Evolutionary conservation across 2,329 filamentous ascomycete genomes (phyloP).

Genomic region (Paracorniculantispora psalliotae): DNA sequence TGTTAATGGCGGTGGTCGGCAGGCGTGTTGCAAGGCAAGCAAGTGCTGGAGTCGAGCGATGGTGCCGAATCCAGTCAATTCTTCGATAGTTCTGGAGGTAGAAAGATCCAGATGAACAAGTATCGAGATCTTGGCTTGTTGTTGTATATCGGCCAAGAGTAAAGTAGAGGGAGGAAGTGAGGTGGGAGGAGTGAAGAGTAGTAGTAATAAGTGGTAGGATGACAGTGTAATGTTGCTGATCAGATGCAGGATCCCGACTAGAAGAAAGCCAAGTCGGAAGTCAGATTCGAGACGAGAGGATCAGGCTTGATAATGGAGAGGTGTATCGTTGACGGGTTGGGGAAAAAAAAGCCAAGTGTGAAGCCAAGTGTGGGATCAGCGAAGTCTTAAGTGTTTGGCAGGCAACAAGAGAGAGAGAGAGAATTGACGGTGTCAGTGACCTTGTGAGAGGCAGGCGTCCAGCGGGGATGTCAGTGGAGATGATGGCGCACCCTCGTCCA

Average conservation of each 20-base stretch:
- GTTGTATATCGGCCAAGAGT: not conserved
- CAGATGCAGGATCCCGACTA: constrained; percentile 45
- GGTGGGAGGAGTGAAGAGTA: not conserved
- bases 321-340: constrained; percentile 12
- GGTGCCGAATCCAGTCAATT: not conserved
- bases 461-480: constrained; percentile 31
- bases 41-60: not conserved
- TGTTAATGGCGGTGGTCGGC: not conserved
- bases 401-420: constrained; percentile 27
- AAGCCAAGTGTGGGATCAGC: constrained; percentile 48
- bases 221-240: constrained; percentile 38
- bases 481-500: constrained; percentile 15
- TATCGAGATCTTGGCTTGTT: constrained; percentile 1
- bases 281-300: constrained; percentile 27
- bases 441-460: constrained; percentile 26
- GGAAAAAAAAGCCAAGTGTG: constrained; percentile 25
- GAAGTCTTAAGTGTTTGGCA: constrained; percentile 52
- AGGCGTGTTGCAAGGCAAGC: not conserved
- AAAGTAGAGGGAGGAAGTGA: not conserved
- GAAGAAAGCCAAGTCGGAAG: constrained; percentile 39
- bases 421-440: constrained; percentile 12
- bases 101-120: not conserved
- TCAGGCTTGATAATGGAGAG: constrained; percentile 16
- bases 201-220: constrained; percentile 13
- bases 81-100: not conserved